Evolutionary conservation across 78 protist species (phyloP).

Genomic region (Pelomyxa schiedti): DNA sequence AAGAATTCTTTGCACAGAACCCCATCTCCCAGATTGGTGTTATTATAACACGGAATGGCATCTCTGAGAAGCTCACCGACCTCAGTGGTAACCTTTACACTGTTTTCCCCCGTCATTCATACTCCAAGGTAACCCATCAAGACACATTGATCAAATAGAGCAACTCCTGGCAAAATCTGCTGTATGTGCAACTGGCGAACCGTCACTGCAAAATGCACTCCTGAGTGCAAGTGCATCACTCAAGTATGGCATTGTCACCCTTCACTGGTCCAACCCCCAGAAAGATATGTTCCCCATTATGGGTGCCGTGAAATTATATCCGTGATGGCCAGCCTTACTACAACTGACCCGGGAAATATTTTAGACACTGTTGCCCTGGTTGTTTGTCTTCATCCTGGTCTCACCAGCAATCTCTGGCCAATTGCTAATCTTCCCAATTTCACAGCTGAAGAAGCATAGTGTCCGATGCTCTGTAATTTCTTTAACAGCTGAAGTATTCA

Average conservation of each 20-base stretch:
- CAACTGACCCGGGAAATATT: slow-evolving; percentile 65
- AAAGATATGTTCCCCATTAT: slow-evolving; percentile 44
- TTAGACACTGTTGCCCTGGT: slow-evolving; percentile 40
- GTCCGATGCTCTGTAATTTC: slow-evolving; percentile 44
- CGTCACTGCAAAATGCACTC: slow-evolving; percentile 45
- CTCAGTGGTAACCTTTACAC: slow-evolving; percentile 9
- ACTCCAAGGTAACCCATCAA: not conserved
- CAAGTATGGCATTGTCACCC: too few species aligned
- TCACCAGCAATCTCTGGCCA: too few species aligned
- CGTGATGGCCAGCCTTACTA: slow-evolving; percentile 26
- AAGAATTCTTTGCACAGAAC: slow-evolving; percentile 50
- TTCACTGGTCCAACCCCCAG: too few species aligned
- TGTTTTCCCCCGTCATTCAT: not conserved
- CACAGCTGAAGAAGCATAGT: not conserved
- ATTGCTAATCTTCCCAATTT: too few species aligned
- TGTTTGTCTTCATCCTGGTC: too few species aligned
- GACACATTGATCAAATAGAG: not conserved
- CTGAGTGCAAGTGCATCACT: too few species aligned
- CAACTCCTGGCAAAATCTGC: not conserved
- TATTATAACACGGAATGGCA: slow-evolving; percentile 15
- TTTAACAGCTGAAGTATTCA: slow-evolving; percentile 44
- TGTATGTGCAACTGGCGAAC: slow-evolving; percentile 3
- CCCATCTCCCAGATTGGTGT: slow-evolving; percentile 50
- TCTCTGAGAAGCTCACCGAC: slow-evolving; percentile 21
- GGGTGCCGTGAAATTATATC: slow-evolving; percentile 50